A percentile compares a stretch with the other conserved stretches of the same genome.
phyloP scores from a whole-genome alignment of 2,329 filamentous ascomycete genomes.

The Pseudocercospora pini-densiflorae region DNA sequence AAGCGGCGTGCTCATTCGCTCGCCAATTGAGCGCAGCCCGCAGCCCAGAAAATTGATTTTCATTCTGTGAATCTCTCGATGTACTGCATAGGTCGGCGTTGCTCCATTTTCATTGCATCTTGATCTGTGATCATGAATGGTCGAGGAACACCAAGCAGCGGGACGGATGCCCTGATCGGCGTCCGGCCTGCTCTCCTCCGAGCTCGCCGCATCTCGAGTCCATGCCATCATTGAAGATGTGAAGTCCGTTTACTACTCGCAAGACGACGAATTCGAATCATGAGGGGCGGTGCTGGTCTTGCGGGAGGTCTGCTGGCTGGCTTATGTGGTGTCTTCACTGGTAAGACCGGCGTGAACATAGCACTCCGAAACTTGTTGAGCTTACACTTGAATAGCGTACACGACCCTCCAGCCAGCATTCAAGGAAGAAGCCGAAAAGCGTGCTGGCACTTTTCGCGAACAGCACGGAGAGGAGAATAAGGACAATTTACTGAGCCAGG shows the following conservation, averaged over 20 bases:
- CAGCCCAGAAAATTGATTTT: neutral
- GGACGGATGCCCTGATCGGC: neutral
- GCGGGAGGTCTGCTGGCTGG: slow-evolving; percentile 3
- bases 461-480: slow-evolving; percentile 28
- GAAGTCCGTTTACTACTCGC: neutral
- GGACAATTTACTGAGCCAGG: slow-evolving; percentile 29
- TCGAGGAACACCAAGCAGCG: neutral
- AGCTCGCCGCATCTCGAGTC: neutral
- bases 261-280: neutral
- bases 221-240: neutral
- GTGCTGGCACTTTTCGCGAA: slow-evolving; percentile 31
- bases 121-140: neutral
- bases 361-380: neutral
- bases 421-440: slow-evolving; percentile 32
- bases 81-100: neutral
- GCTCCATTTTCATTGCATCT: neutral
- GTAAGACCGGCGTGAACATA: slow-evolving; percentile 14
- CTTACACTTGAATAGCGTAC: slow-evolving; percentile 29
- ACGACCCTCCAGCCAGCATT: slow-evolving; percentile 38
- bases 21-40: neutral
- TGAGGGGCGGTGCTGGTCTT: neutral
- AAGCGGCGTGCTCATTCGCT: neutral
- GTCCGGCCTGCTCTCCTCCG: neutral
- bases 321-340: slow-evolving; percentile 29
- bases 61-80: neutral